phyloP scores from a whole-genome alignment of 805 yeast species.

The Vanderwaltozyma polyspora region DNA sequence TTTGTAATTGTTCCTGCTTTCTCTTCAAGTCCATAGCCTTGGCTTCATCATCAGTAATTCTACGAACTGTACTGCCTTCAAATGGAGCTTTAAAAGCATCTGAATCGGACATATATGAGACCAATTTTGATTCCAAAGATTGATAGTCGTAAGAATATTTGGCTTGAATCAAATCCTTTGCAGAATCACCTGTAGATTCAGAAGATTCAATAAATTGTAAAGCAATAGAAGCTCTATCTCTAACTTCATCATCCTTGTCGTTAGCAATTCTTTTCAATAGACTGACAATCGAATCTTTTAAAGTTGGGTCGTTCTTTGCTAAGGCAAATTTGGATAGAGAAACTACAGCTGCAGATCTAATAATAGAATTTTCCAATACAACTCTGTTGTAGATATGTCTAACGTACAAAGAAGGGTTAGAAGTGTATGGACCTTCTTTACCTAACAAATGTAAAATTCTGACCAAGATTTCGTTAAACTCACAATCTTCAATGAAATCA shows the following conservation, averaged over 20 bases:
- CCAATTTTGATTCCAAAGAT: constrained; percentile 66
- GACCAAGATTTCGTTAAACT: constrained; percentile 86
- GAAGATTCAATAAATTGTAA: constrained; percentile 48
- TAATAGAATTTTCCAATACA: constrained; percentile 88
- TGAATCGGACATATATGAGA: constrained; percentile 44
- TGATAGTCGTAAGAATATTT: constrained; percentile 61
- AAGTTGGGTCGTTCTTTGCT: constrained; percentile 52
- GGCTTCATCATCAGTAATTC: constrained; percentile 52
- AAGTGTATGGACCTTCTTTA: constrained; percentile 81
- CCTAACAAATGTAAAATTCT: constrained; percentile 87
- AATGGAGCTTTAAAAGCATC: constrained; percentile 45
- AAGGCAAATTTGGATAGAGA: constrained; percentile 86
- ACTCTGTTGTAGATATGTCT: constrained; percentile 96
- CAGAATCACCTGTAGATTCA: constrained; percentile 25
- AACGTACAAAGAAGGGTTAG: constrained; percentile 80
- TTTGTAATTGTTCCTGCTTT: constrained; percentile 31
- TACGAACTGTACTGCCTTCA: constrained; percentile 60
- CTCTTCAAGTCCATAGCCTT: constrained; percentile 50
- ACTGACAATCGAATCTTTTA: constrained; percentile 58
- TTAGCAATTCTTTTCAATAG: constrained; percentile 73
- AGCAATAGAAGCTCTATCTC: constrained; percentile 91
- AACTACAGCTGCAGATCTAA: constrained; percentile 90
- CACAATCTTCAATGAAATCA: constrained; percentile 97
- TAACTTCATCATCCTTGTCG: constrained; percentile 91
- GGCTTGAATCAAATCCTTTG: constrained; percentile 48